Evolutionary conservation across 768 basidiomycete species (phyloP).

Genomic region (Trametes cingulata): DNA sequence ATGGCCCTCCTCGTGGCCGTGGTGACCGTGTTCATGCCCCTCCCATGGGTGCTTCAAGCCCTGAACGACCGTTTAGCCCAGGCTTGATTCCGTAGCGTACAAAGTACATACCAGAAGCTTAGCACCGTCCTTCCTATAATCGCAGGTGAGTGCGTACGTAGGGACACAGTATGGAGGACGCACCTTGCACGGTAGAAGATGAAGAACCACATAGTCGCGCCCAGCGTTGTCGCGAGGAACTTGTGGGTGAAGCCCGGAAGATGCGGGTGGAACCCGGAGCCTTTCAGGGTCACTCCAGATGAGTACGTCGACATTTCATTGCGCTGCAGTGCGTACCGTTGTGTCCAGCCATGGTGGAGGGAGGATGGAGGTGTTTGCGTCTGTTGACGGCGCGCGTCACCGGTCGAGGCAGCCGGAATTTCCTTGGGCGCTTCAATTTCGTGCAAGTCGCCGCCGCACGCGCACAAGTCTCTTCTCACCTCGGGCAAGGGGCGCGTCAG

Average conservation of each 20-base stretch:
- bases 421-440: conserved; percentile 13
- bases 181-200: conserved; percentile 95
- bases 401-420: not conserved
- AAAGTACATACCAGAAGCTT: conserved; percentile 37
- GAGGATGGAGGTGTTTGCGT: conserved; percentile 19
- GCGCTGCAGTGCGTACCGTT: conserved; percentile 21
- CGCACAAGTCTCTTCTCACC: not conserved
- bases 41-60: conserved; percentile 61
- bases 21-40: conserved; percentile 52
- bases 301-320: not conserved
- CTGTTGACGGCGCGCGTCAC: conserved; percentile 18
- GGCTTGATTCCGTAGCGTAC: not conserved
- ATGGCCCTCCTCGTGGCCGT: conserved; percentile 41
- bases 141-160: not conserved
- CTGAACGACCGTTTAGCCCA: conserved; percentile 22
- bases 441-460: not conserved
- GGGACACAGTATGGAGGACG: conserved; percentile 32
- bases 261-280: conserved; percentile 86
- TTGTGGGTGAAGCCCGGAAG: conserved; percentile 75
- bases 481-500: not conserved
- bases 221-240: conserved; percentile 81
- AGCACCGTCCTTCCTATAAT: conserved; percentile 41
- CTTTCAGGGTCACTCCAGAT: conserved; percentile 32
- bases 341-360: conserved; percentile 32
- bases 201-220: conserved; percentile 98